Evolutionary conservation across 768 basidiomycete genomes (phyloP).

Genomic region (Lyophyllum decastes): DNA sequence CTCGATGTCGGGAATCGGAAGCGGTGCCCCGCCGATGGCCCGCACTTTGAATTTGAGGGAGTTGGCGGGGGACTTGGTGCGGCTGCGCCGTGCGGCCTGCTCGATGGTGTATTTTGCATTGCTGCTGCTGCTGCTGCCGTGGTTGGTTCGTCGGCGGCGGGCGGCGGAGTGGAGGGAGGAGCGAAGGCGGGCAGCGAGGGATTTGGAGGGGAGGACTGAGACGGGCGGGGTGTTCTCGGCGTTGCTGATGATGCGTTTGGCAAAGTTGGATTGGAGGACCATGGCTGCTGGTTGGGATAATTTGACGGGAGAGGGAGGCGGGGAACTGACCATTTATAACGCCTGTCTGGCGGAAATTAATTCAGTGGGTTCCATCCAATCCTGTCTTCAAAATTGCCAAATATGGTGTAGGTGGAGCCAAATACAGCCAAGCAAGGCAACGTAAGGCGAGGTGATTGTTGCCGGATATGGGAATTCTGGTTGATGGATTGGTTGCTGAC

Average conservation of each 20-base stretch:
- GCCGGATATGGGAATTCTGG: background rate
- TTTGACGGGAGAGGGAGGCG: background rate
- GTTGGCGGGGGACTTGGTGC: slow-evolving; percentile 20
- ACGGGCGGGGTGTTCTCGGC: slow-evolving; percentile 35
- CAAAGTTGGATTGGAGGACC: slow-evolving; percentile 24
- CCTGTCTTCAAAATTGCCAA: background rate
- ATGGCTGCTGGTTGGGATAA: slow-evolving; percentile 15
- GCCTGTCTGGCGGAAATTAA: background rate
- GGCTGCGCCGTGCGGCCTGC: slow-evolving; percentile 38
- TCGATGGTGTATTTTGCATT: slow-evolving; percentile 34
- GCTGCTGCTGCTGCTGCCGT: slow-evolving; percentile 23
- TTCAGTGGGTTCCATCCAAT: background rate
- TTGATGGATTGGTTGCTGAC: background rate
- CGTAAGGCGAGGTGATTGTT: background rate
- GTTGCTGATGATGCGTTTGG: slow-evolving; percentile 22
- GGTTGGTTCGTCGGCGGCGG: slow-evolving; percentile 41
- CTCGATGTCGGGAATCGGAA: slow-evolving; percentile 28
- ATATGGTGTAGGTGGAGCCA: background rate
- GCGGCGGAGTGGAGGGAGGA: slow-evolving; percentile 25
- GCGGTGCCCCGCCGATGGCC: slow-evolving; percentile 8
- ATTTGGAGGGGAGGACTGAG: slow-evolving; percentile 13
- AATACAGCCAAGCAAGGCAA: background rate
- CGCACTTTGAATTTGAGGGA: slow-evolving; percentile 28
- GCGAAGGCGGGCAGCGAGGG: slow-evolving; percentile 20
- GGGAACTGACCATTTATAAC: background rate